phyloP scores from a whole-genome alignment of 2,329 filamentous ascomycete genomes.

The Pseudopithomyces chartarum region DNA sequence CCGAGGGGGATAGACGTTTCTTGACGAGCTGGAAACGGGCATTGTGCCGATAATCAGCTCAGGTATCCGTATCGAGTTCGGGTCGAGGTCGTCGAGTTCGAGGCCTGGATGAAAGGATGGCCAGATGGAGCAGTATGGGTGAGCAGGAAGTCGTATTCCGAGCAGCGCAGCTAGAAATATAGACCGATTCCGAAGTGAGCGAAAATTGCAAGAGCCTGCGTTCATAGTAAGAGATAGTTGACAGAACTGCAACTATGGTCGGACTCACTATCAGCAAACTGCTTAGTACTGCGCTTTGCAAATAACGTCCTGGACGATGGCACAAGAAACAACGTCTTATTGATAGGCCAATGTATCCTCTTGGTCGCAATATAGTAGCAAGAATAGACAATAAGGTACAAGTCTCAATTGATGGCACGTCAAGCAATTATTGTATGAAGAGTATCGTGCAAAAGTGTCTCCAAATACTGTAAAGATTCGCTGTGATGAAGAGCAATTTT shows the following conservation, averaged over 20 bases:
- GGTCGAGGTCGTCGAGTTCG: no score
- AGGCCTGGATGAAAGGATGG: neutral
- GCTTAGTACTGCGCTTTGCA: neutral
- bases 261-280: neutral
- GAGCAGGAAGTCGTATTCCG: neutral
- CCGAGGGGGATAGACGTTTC: neutral
- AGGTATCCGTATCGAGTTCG: neutral
- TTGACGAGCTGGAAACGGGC: neutral
- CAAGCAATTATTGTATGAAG: neutral
- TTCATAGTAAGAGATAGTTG: neutral
- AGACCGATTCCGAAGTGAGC: neutral
- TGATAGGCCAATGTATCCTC: neutral
- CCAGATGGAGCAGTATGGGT: neutral
- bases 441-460: neutral
- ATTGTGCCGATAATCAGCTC: neutral
- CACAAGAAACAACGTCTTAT: neutral
- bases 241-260: no score
- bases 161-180: neutral
- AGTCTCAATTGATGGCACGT: neutral
- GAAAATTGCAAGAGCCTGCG: neutral
- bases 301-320: neutral
- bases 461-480: neutral
- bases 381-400: neutral
- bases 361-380: constrained; percentile 9
- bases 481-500: neutral